These are phyloP conservation scores for Pleurostoma richardsiae DNA, from an alignment of 2,329 filamentous ascomycete species.

Conservation along the genomic window DNA sequence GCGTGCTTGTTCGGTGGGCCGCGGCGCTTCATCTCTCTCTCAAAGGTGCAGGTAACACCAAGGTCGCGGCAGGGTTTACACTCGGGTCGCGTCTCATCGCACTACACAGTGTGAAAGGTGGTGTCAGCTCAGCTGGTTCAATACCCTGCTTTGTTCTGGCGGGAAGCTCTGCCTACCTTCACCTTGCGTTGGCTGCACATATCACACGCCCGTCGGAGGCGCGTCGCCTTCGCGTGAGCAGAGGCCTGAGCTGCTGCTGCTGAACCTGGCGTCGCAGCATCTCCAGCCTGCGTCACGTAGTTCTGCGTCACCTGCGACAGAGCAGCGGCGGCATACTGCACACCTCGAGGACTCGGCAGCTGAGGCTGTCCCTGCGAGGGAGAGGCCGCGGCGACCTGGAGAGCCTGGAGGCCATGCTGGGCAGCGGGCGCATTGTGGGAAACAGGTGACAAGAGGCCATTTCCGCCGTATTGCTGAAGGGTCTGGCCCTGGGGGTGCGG, in stretches of 20 bases:
- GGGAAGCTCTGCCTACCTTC: constrained; percentile 30
- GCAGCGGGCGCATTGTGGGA: constrained; percentile 7
- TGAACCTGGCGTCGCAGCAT: not conserved
- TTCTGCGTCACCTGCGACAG: constrained; percentile 7
- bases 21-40: constrained; percentile 51
- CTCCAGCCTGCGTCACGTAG: too few relatives aligned
- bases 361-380: not conserved
- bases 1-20: constrained; percentile 56
- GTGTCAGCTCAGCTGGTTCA: constrained; percentile 2
- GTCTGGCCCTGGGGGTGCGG: constrained; percentile 5
- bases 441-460: constrained; percentile 7
- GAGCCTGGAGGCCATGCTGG: constrained; percentile 16
- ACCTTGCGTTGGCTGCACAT: constrained; percentile 60
- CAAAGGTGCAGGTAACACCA: constrained; percentile 53
- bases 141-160: not conserved
- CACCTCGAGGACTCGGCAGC: not conserved
- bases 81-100: constrained; percentile 50
- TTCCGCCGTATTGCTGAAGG: not conserved
- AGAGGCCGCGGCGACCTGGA: not conserved
- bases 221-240: constrained; percentile 34
- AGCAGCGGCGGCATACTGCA: constrained; percentile 3
- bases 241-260: not conserved
- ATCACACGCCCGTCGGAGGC: constrained; percentile 54
- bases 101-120: constrained; percentile 22
- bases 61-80: constrained; percentile 53